Conservation (phyloP, 371 early-diverging fungal genomes). For the Mortierella sp. region DNA sequence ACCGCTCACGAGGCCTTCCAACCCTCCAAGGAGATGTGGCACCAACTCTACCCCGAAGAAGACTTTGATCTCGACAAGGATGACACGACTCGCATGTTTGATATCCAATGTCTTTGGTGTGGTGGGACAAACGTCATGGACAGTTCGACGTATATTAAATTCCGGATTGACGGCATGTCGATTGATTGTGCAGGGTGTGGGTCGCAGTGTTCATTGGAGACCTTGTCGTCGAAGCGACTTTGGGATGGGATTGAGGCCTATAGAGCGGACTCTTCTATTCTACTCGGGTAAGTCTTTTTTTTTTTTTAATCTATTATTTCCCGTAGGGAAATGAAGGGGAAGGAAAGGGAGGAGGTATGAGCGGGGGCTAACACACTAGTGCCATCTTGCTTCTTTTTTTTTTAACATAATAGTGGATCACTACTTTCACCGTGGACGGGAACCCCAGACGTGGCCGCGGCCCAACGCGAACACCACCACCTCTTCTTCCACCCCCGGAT, state of each 20-base stretch:
- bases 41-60: slow-evolving; percentile 42
- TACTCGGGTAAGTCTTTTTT: slow-evolving; percentile 43
- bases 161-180: slow-evolving; percentile 51
- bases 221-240: slow-evolving; percentile 51
- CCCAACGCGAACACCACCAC: slow-evolving; percentile 50
- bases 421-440: slow-evolving; percentile 51
- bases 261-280: slow-evolving; percentile 25
- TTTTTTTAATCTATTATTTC: neutral
- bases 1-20: slow-evolving; percentile 48
- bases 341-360: neutral
- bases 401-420: slow-evolving; percentile 32
- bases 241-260: slow-evolving; percentile 56
- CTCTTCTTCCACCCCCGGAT: slow-evolving; percentile 54
- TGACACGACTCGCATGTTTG: slow-evolving; percentile 51
- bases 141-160: slow-evolving; percentile 55
- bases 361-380: neutral
- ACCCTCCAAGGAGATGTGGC: slow-evolving; percentile 46
- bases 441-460: slow-evolving; percentile 29
- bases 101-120: slow-evolving; percentile 56
- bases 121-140: slow-evolving; percentile 52
- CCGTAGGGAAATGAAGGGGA: too few relatives aligned
- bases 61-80: slow-evolving; percentile 51
- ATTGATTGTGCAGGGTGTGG: slow-evolving; percentile 56
- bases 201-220: slow-evolving; percentile 51
- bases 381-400: neutral